Conservation (phyloP, 2,329 filamentous ascomycete species). For the Malbranchea zuffiana region DNA sequence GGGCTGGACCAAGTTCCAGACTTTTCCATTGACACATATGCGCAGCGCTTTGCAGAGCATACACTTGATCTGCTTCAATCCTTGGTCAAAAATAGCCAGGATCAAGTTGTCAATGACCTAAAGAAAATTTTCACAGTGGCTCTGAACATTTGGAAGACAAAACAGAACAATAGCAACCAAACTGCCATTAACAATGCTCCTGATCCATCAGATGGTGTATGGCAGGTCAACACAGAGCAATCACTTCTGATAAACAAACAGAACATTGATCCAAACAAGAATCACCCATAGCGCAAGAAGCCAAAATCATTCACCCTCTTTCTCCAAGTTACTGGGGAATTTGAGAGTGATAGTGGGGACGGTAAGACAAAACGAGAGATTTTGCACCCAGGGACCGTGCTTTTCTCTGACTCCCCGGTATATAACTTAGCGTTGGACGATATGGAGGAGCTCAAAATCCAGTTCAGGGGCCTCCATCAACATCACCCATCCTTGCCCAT, state of each 20-base stretch:
- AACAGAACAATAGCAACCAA: slow-evolving; percentile 1
- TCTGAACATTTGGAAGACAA: slow-evolving; percentile 5
- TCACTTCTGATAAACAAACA: background rate
- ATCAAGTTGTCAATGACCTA: background rate
- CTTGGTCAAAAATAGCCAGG: background rate
- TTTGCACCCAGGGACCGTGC: slow-evolving; percentile 7
- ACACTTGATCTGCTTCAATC: slow-evolving; percentile 1
- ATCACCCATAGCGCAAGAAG: background rate
- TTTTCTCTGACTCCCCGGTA: slow-evolving; percentile 8
- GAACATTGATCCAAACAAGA: background rate
- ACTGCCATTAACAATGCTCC: slow-evolving; percentile 5
- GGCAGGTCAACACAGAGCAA: background rate
- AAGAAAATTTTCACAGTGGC: background rate
- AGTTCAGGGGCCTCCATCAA: slow-evolving; percentile 1
- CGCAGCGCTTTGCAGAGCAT: background rate
- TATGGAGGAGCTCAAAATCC: slow-evolving; percentile 1
- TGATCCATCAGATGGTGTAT: background rate
- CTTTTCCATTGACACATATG: slow-evolving; percentile 1
- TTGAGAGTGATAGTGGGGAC: slow-evolving; percentile 1
- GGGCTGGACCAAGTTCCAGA: slow-evolving; percentile 1
- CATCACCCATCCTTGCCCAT: slow-evolving; percentile 3
- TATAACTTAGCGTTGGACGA: slow-evolving; percentile 2
- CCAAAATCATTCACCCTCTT: slow-evolving; percentile 9
- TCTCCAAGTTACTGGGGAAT: slow-evolving; percentile 8
- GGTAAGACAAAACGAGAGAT: background rate